phyloP scores from a whole-genome alignment of 192 early-diverging fungal genomes.

The Rhizophagus prolifer region DNA sequence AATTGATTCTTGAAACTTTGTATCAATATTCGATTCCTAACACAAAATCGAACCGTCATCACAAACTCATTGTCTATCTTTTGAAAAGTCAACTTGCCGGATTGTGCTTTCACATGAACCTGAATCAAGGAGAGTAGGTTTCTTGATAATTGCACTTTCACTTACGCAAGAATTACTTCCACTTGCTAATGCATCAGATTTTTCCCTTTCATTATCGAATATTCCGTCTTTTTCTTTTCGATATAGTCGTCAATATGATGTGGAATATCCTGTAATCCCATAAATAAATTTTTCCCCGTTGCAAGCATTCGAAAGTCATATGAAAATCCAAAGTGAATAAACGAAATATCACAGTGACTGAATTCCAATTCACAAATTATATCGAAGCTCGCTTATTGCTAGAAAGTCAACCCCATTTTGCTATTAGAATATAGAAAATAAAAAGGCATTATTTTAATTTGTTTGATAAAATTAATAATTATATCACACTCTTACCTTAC shows the following conservation, averaged over 20 bases:
- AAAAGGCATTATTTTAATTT: not conserved
- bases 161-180: no score
- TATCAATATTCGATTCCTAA: conserved; percentile 15
- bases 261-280: conserved; percentile 20
- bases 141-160: not conserved
- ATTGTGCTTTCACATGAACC: not conserved
- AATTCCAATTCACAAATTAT: conserved; percentile 29
- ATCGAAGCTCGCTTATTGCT: conserved; percentile 23
- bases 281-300: conserved; percentile 22
- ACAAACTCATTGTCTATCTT: conserved; percentile 14
- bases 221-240: conserved; percentile 7
- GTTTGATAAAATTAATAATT: not conserved
- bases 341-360: conserved; percentile 26
- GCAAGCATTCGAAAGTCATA: conserved; percentile 11
- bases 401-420: not conserved
- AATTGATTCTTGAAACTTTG: not conserved
- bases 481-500: conserved; percentile 2
- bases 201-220: not conserved
- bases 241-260: conserved; percentile 22
- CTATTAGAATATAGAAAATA: not conserved
- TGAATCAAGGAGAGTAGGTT: not conserved
- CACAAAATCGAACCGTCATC: conserved; percentile 27
- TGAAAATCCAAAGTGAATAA: conserved; percentile 24
- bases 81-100: conserved; percentile 23
- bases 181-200: no score